Base-by-base conservation (phyloP, 2,329 filamentous ascomycete genomes). In the Grosmannia huntii region DNA sequence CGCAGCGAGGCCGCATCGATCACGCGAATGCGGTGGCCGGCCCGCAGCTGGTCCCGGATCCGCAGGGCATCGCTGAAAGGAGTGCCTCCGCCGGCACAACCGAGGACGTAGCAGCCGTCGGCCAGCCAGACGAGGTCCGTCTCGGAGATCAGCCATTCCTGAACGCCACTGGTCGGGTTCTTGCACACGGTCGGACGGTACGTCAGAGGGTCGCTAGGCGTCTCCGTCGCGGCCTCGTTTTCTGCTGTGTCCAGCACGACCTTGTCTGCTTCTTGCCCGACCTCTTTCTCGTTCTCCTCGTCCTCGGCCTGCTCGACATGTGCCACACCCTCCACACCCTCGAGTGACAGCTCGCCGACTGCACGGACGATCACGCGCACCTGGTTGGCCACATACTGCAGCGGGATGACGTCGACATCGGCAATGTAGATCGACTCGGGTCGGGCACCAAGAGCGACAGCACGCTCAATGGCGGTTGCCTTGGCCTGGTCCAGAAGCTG, bases 351-450 rank as follows among this genome's bases (percentile, higher is more conserved):
- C 44, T 57, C 54, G 11, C 82, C 82, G 0, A 78, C 80, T 1
- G 82, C 81, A 56, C 79, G 73, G 10, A 83, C 76, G n/a, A 84
- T 79, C 70, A 76, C 82, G 58, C 69, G 76, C 54, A 69, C 83
- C 41, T 61, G 60, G 71, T 78, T 72, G 3, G 72, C 71, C 55
- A 79, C 72, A 57, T 79, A 79, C 73, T 77, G 76, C 38, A 85
- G 66, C 0, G 81, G 81, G 9, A 84, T 64, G 23, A 66, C 73
- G 56, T 81, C 78, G 60, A 78, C 72, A 62, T 81, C 79, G 0
- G 75, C 77, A 28, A 82, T 67, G 54, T 72, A 69, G 3, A 77
- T 71, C 0, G 73, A 74, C 7, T 71, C 68, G 5, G 67, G 65
- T 4, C 69, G 64, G 3, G 77, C 78, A 7, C 78, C 79, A 19